Base-by-base conservation (phyloP, 331 rosid genomes). In the Telfairia occidentalis region DNA sequence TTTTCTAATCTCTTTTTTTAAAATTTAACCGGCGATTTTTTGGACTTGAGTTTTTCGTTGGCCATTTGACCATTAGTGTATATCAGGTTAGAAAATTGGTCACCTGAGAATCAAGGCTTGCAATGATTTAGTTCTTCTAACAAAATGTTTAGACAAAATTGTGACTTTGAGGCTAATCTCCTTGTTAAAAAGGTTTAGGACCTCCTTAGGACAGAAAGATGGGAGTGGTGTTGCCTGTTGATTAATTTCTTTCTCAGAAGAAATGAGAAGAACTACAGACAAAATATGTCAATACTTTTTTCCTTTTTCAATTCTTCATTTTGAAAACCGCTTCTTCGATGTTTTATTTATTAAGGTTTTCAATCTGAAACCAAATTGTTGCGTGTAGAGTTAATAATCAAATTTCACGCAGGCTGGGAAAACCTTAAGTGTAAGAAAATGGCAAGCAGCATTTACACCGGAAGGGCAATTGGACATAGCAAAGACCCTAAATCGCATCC, bases 401-500 rank as follows among this genome's bases (percentile, higher is more conserved):
- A 70, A 72, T 75, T 87, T 77, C 40, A 13, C 78, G 81, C 96
- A 95, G 99, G 86, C 96, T 73, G 99, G 99, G 80, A 95, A 82
- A 81, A 95, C 99, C 45, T 82, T 95, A 67, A 90, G 97, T 81
- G 82, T 80, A 76, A 90, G 97, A 82, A 95, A 92, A 87, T 95
- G 99, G 99, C 90, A 90, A 45, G 86, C 92, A 23, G 93, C 97
- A 28, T 95, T 95, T 78, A 81, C 85, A 77, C 78, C 88, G 34
- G 99, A 95, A 81, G 99, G 99, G 16, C 78, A 78, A 82, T 86
- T 95, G 69, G 94, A 95, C 86, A 89, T 95, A 71, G 82, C 96
- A 78, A 95, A 83, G 92, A 92, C 90, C 53, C 82, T 95, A 64
- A 73, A 88, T 77, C 96, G 97, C 81, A 90, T 95, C 79, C 87